phyloP scores from a whole-genome alignment of 495 filamentous ascomycete species.

The Friedmanniomyces endolithicus region DNA sequence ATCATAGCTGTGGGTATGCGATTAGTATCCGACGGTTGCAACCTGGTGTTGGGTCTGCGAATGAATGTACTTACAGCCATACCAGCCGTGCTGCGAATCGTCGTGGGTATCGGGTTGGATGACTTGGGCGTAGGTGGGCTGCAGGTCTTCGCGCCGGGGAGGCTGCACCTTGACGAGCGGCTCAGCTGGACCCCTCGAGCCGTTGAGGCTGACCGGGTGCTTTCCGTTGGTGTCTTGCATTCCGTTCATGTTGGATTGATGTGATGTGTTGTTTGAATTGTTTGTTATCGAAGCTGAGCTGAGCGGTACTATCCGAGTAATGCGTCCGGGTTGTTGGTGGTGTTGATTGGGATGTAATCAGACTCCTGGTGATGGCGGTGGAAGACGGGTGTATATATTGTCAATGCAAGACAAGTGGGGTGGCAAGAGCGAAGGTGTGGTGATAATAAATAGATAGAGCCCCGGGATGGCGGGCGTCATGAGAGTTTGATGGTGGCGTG shows the following conservation, averaged over 20 bases:
- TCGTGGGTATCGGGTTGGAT: constrained; percentile 57
- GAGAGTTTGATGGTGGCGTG: not conserved
- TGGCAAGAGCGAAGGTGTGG: too few relatives aligned
- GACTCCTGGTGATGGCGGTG: not conserved
- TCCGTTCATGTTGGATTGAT: constrained; percentile 9
- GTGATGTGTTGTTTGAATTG: not conserved
- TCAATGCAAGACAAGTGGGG: too few relatives aligned
- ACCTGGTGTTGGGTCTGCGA: constrained; percentile 30
- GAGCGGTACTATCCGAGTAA: not conserved
- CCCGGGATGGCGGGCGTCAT: not conserved
- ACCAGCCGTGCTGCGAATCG: constrained; percentile 72
- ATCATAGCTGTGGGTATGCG: constrained; percentile 44
- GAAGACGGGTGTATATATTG: not conserved
- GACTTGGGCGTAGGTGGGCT: constrained; percentile 72
- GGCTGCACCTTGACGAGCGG: constrained; percentile 66
- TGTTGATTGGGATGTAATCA: not conserved
- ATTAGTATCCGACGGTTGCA: constrained; percentile 54
- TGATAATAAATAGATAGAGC: too few relatives aligned
- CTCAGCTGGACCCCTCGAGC: not conserved
- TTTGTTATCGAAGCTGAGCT: not conserved
- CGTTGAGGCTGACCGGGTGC: constrained; percentile 7
- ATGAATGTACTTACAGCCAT: constrained; percentile 43
- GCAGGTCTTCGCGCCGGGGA: constrained; percentile 68
- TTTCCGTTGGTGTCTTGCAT: constrained; percentile 13
- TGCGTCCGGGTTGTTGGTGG: not conserved